Evolutionary conservation across 169 alveolate species (phyloP).

Genomic region (Theileria parva): DNA sequence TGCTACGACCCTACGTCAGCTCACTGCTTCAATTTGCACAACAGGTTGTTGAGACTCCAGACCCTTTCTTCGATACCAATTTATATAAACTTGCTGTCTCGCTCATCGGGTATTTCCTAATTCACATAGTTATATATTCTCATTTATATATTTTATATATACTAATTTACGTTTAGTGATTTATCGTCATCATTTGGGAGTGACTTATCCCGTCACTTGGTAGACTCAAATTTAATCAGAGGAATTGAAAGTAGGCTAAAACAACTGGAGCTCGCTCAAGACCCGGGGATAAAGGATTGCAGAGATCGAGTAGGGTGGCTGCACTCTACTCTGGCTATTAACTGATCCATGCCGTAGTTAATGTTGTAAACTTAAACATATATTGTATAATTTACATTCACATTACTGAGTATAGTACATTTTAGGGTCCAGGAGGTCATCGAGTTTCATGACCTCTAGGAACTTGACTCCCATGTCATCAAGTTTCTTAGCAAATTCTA

Average conservation of each 20-base stretch:
- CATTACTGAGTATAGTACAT: background rate
- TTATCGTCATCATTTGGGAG: slow-evolving; percentile 51
- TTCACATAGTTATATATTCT: no score
- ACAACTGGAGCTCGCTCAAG: slow-evolving; percentile 40
- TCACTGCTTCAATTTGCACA: slow-evolving; percentile 81
- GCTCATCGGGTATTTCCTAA: slow-evolving; percentile 32
- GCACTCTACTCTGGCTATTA: slow-evolving; percentile 14
- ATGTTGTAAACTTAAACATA: background rate
- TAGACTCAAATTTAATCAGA: slow-evolving; percentile 36
- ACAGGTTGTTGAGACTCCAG: slow-evolving; percentile 68
- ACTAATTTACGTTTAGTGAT: slow-evolving; percentile 28
- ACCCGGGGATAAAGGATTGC: slow-evolving; percentile 38
- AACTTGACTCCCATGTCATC: slow-evolving; percentile 1
- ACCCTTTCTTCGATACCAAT: slow-evolving; percentile 34
- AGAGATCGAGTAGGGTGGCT: slow-evolving; percentile 62
- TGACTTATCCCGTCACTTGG: slow-evolving; percentile 53
- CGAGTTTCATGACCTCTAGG: slow-evolving; percentile 12
- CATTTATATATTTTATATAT: background rate
- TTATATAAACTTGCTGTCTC: slow-evolving; percentile 51
- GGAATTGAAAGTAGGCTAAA: slow-evolving; percentile 33
- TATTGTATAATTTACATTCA: background rate
- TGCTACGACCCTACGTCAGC: slow-evolving; percentile 78
- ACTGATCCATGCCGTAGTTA: background rate
- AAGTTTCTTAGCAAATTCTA: slow-evolving; percentile 1
- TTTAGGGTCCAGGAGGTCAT: slow-evolving; percentile 12